Percentiles rank a stretch among this genome's conserved stretches.
phyloP scores from a whole-genome alignment of 1,284 basidiomycete genomes.

The Cutaneotrichosporon cyanovorans region DNA sequence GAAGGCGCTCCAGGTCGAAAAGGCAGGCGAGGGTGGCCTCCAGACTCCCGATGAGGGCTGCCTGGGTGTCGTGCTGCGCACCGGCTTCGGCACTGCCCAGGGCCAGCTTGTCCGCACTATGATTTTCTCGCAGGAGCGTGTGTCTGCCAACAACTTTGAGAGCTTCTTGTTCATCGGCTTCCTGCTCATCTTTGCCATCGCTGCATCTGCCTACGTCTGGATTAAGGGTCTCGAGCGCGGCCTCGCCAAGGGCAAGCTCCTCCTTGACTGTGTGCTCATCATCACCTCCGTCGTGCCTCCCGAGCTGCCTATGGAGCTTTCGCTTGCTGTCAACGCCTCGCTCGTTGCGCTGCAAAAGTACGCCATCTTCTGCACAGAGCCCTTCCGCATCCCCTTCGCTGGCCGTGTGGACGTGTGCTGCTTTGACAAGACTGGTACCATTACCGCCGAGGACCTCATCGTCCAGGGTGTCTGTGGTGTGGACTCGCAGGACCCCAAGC shows the following conservation, averaged over 20 bases:
- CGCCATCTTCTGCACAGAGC: constrained; percentile 94
- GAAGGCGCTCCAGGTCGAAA: constrained; percentile 74
- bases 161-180: constrained; percentile 94
- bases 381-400: constrained; percentile 88
- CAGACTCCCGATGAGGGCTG: constrained; percentile 75
- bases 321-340: constrained; percentile 86
- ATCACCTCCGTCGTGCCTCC: constrained; percentile 93
- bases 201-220: constrained; percentile 95
- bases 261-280: constrained; percentile 88
- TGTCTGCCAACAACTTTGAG: constrained; percentile 88
- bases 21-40: constrained; percentile 35
- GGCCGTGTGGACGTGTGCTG: constrained; percentile 93
- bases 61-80: constrained; percentile 80
- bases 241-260: constrained; percentile 82
- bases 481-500: constrained; percentile 55
- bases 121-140: constrained; percentile 92
- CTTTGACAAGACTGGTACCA: constrained; percentile 96
- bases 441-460: constrained; percentile 90
- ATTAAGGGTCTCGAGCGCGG: constrained; percentile 84
- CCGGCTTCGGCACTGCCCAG: constrained; percentile 94
- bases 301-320: constrained; percentile 92
- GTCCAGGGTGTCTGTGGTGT: constrained; percentile 84
- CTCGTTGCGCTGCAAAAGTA: constrained; percentile 87
- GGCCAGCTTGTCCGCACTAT: constrained; percentile 92
- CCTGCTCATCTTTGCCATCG: constrained; percentile 89